Conservation (phyloP, 305 asterid genomes). For the Fraxinus paxiana region DNA sequence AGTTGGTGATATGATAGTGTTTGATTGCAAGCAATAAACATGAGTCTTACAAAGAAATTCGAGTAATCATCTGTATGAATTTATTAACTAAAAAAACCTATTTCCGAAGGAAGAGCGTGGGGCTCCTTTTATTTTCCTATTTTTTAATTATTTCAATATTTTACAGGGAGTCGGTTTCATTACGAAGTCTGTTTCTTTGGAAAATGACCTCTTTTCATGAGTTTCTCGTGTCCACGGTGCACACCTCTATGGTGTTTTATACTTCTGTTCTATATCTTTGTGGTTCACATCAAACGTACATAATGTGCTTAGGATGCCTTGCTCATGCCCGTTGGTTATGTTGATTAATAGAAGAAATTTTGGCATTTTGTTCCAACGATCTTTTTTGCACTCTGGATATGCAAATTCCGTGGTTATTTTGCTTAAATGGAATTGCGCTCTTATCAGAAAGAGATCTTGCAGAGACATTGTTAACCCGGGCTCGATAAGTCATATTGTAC, state of each 20-base stretch:
- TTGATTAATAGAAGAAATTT: neutral
- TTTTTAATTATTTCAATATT: neutral
- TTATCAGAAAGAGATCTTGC: neutral
- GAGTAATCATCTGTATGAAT: neutral
- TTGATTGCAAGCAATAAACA: neutral
- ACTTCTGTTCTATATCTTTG: neutral
- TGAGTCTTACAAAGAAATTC: neutral
- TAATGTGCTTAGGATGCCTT: neutral
- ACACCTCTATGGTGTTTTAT: neutral
- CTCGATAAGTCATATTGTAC: neutral
- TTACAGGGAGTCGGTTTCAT: neutral
- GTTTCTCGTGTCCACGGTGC: neutral
- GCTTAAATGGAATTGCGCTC: neutral
- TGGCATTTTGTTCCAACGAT: neutral
- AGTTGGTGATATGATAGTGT: neutral
- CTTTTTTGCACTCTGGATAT: neutral
- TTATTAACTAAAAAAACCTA: neutral
- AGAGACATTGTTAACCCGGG: neutral
- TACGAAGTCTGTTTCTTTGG: neutral
- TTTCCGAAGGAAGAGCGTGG: neutral
- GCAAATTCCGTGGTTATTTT: neutral
- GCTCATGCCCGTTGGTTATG: neutral
- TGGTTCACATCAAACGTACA: neutral
- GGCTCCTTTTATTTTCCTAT: neutral
- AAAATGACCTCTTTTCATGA: neutral